Base-by-base conservation (phyloP, 2,329 filamentous ascomycete species). In the Arthrinium puccinioides region DNA sequence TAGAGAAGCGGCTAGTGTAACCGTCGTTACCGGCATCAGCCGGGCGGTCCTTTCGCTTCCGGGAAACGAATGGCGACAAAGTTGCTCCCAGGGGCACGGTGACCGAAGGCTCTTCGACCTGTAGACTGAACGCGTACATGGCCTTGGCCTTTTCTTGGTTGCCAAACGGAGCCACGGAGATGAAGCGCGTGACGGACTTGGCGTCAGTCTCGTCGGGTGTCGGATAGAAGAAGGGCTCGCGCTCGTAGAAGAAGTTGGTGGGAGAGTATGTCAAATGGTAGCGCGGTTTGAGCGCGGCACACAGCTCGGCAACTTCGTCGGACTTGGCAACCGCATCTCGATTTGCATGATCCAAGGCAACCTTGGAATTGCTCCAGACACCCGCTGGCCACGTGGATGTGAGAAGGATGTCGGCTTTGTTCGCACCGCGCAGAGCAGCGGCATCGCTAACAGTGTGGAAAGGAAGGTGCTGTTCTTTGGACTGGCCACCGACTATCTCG, bases 161-260 rank as follows among this genome's bases (percentile, higher is more conserved):
- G 39, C 79, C 84, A 51, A 78, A 89, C 0, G 83, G 72, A 0
- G 88, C 89, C 37, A 97, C 68, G 37, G 88, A 94, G 51, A 97
- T 84, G 64, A 98, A 98, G 14, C 92, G 79, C 2, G 92, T 97
- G 9, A 94, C 62, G 2, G 70, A 64, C 45, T 73, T 72, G 16
- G 68, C 62, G 39, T 80, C 70, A 6, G 57, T 49, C 11, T 62
- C 61, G 25, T 60, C 56, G 6, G 61, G 48, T 2, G 47, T 37
- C 2, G 74, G 70, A 55, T 94, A 82, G 53, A 92, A 81, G 65
- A 96, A 98, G 0, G 90, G 87, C 60, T 97, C 92, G 39, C 92
- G 80, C 63, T 98, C 90, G 57, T 82, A 97, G 61, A 85, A 90
- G 50, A 80, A 80, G 6, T 70, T 62, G 8, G 56, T 59, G 1